These are phyloP conservation scores for Halophytophthora polymorphica DNA, from an alignment of 352 stramenopile species.

Conservation along the genomic window DNA sequence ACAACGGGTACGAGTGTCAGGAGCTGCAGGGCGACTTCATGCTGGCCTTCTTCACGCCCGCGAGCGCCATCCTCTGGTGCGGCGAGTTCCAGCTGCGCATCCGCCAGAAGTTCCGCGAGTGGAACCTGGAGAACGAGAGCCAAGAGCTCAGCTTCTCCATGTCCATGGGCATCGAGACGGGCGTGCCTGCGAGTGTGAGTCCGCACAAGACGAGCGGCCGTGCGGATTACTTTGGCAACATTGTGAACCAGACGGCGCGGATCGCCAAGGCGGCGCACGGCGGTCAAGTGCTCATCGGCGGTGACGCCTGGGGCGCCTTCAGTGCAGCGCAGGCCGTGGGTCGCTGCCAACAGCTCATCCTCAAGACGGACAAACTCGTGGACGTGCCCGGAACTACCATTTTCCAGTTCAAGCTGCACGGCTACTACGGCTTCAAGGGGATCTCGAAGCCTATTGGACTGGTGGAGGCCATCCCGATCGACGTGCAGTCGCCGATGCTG, in stretches of 20 bases:
- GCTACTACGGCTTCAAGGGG: conserved; percentile 84
- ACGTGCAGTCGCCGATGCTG: conserved; percentile 46
- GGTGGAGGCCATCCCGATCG: conserved; percentile 75
- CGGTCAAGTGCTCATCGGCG: conserved; percentile 78
- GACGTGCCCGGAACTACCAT: conserved; percentile 48
- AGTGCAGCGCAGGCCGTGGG: conserved; percentile 30
- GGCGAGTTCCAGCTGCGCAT: conserved; percentile 83
- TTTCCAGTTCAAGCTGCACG: conserved; percentile 83
- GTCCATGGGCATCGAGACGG: conserved; percentile 85
- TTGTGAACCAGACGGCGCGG: conserved; percentile 86
- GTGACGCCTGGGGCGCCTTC: conserved; percentile 76
- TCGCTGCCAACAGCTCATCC: conserved; percentile 33
- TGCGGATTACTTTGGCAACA: conserved; percentile 88
- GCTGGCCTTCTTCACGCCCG: conserved; percentile 85
- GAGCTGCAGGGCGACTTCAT: conserved; percentile 89
- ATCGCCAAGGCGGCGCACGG: conserved; percentile 83
- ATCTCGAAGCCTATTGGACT: conserved; percentile 80
- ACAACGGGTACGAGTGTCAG: conserved; percentile 88
- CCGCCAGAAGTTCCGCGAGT: conserved; percentile 71
- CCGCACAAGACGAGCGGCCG: conserved; percentile 86
- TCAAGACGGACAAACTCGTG: conserved; percentile 42
- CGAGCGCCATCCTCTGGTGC: conserved; percentile 80
- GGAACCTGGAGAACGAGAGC: conserved; percentile 71
- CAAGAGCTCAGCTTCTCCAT: conserved; percentile 84
- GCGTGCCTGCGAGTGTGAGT: conserved; percentile 78